Conservation (phyloP, 164 flowering plant species). For the Sextonia rubra region DNA sequence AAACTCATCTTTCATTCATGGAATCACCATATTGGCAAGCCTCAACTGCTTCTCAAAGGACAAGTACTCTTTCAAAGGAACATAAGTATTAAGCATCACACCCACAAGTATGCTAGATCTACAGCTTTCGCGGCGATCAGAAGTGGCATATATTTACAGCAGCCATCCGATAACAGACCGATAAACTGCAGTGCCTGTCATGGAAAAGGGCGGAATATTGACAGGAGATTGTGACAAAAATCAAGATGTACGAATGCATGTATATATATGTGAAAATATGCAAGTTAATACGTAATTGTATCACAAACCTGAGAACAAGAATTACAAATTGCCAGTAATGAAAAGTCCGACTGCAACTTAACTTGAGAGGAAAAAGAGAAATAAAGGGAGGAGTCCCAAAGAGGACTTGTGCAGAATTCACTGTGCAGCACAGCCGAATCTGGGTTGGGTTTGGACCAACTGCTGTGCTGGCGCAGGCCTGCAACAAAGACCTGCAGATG, state of each 20-base stretch:
- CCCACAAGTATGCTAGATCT: slow-evolving; percentile 33
- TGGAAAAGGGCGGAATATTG: slow-evolving; percentile 4
- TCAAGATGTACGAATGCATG: neutral
- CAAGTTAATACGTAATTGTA: too few relatives aligned
- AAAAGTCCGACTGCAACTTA: too few relatives aligned
- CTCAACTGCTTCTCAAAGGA: slow-evolving; percentile 69
- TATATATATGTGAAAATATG: too few relatives aligned
- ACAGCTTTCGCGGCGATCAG: slow-evolving; percentile 46
- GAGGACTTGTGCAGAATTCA: too few relatives aligned
- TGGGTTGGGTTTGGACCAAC: too few relatives aligned
- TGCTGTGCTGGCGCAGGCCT: too few relatives aligned
- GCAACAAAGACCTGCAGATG: too few relatives aligned
- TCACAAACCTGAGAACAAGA: too few relatives aligned
- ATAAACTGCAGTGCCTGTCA: slow-evolving; percentile 71
- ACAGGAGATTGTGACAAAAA: neutral
- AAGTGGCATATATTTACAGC: slow-evolving; percentile 74
- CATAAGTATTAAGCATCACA: slow-evolving; percentile 50
- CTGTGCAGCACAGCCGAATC: too few relatives aligned
- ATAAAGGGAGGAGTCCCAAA: too few relatives aligned
- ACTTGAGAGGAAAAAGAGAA: too few relatives aligned
- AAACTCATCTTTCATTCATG: slow-evolving; percentile 11
- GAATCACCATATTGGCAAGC: slow-evolving; percentile 53
- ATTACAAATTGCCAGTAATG: too few relatives aligned
- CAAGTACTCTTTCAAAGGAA: slow-evolving; percentile 47
- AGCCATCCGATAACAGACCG: slow-evolving; percentile 69